Percentiles rank a stretch among this genome's conserved stretches.
phyloP scores from a whole-genome alignment of 805 yeast genomes.

The Priceomyces fermenticarens region DNA sequence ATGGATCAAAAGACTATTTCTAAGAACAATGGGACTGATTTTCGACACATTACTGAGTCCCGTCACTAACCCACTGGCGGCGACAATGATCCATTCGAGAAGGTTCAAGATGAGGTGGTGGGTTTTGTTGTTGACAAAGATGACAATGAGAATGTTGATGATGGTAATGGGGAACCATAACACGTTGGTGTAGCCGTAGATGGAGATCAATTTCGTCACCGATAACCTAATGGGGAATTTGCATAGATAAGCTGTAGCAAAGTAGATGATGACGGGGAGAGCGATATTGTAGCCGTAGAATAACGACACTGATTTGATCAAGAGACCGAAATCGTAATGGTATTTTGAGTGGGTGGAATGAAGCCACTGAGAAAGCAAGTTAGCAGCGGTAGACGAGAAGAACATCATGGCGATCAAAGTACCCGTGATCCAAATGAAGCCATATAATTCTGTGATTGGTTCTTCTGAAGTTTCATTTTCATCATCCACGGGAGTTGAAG shows the following conservation, averaged over 20 bases:
- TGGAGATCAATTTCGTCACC: constrained; percentile 60
- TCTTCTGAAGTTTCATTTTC: constrained; percentile 23
- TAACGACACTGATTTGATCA: constrained; percentile 65
- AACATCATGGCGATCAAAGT: constrained; percentile 74
- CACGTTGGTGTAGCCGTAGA: constrained; percentile 82
- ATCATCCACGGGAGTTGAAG: constrained; percentile 8
- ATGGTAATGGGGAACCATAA: constrained; percentile 85
- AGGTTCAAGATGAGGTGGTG: constrained; percentile 41
- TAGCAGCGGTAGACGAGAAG: constrained; percentile 69
- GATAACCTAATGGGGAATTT: constrained; percentile 50
- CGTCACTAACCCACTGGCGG: constrained; percentile 58
- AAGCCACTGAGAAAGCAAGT: constrained; percentile 55
- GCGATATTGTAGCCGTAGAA: constrained; percentile 74
- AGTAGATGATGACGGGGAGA: constrained; percentile 58
- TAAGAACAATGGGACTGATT: constrained; percentile 35
- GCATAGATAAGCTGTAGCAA: constrained; percentile 49
- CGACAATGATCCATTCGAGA: constrained; percentile 63
- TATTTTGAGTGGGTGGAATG: constrained; percentile 45
- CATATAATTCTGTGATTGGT: constrained; percentile 67
- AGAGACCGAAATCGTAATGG: constrained; percentile 55
- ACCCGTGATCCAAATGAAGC: constrained; percentile 88
- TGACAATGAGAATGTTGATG: constrained; percentile 54
- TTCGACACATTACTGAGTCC: constrained; percentile 53
- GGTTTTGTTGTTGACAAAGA: constrained; percentile 37
- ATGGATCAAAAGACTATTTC: constrained; percentile 30